phyloP scores from a whole-genome alignment of 129 eudicot species.

The Pulicaria dysenterica region DNA sequence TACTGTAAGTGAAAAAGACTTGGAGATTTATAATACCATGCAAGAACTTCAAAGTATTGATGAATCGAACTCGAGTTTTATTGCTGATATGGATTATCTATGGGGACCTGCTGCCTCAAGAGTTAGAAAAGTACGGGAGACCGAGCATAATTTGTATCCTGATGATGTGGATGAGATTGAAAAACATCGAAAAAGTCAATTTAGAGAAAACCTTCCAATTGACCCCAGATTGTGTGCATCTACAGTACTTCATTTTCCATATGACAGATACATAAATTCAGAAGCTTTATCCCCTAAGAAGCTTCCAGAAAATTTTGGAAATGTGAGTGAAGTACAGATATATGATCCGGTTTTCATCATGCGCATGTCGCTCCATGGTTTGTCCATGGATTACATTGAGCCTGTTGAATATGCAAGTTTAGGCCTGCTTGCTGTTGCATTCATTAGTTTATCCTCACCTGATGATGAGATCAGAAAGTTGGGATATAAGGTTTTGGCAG shows the following conservation, averaged over 20 bases:
- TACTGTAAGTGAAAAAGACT: conserved; percentile 66
- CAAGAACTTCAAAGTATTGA: conserved; percentile 55
- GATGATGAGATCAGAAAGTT: conserved; percentile 70
- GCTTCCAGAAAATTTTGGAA: conserved; percentile 35
- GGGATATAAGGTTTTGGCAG: conserved; percentile 68
- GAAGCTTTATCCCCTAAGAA: conserved; percentile 28
- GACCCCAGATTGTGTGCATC: conserved; percentile 78
- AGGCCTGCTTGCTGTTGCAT: conserved; percentile 87
- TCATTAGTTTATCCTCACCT: conserved; percentile 83
- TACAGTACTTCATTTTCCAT: conserved; percentile 81
- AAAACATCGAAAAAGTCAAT: conserved; percentile 58
- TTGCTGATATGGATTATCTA: conserved; percentile 72
- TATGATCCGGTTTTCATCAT: conserved; percentile 92
- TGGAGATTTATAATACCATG: conserved; percentile 75
- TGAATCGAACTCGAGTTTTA: conserved; percentile 33
- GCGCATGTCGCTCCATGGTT: conserved; percentile 75
- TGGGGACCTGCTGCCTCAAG: conserved; percentile 81
- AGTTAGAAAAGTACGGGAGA: conserved; percentile 53
- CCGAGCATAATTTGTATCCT: conserved; percentile 40
- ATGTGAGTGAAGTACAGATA: conserved; percentile 51
- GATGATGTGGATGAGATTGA: conserved; percentile 36
- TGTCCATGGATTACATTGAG: conserved; percentile 76
- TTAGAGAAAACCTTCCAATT: conserved; percentile 77
- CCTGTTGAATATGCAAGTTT: conserved; percentile 82
- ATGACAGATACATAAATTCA: conserved; percentile 44